phyloP scores from a whole-genome alignment of 495 filamentous ascomycete genomes.

The Penicillium riverlandense region DNA sequence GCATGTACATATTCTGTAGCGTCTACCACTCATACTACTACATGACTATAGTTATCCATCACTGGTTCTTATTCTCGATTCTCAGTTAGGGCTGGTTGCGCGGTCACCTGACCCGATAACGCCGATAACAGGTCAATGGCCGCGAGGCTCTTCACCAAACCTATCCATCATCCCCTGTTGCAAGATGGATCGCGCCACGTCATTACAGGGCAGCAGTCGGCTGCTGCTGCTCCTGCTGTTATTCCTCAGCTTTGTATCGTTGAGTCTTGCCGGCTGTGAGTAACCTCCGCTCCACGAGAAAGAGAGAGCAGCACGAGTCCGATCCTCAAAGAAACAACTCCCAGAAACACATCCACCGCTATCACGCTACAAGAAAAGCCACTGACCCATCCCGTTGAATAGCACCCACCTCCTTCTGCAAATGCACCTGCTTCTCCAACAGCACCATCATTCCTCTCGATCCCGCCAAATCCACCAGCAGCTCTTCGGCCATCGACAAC shows the following conservation, averaged over 20 bases:
- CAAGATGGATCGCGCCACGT: conserved; percentile 5
- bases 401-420: conserved; percentile 85
- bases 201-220: background rate
- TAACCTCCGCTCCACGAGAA: background rate
- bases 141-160: conserved; percentile 4
- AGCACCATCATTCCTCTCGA: conserved; percentile 70
- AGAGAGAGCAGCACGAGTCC: background rate
- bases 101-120: conserved; percentile 2
- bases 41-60: too few relatives aligned
- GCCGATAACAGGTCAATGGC: background rate
- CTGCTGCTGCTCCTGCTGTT: conserved; percentile 12
- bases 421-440: conserved; percentile 92
- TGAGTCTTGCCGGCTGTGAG: conserved; percentile 27
- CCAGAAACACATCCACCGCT: background rate
- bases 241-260: conserved; percentile 18
- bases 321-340: background rate
- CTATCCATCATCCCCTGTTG: background rate
- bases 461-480: conserved; percentile 19
- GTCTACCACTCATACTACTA: background rate
- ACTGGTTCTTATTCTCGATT: too few relatives aligned
- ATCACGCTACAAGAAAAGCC: background rate
- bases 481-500: conserved; percentile 12
- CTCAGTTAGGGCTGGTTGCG: too few relatives aligned
- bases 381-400: too few relatives aligned
- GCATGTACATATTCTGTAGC: conserved; percentile 1